These are phyloP conservation scores for Cunninghamia lanceolata DNA, from an alignment of 75 land plant species.

Conservation along the genomic window DNA sequence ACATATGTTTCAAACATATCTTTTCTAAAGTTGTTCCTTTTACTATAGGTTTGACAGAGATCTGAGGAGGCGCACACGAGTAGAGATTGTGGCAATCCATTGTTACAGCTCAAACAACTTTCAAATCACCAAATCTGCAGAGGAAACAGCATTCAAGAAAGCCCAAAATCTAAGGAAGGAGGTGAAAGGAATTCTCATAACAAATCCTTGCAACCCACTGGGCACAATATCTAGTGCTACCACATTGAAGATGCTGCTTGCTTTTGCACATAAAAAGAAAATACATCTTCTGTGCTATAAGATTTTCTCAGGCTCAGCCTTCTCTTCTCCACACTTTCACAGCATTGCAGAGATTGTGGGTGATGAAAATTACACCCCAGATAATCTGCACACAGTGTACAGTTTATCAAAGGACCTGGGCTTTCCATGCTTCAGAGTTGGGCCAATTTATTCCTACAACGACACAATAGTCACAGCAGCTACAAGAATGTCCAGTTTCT, in stretches of 20 bases:
- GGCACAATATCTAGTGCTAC: no score
- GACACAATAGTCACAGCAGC: no score
- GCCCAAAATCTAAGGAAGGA: no score
- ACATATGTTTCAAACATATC: no score
- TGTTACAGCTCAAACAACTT: slow-evolving; percentile 57
- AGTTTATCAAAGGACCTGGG: slow-evolving; percentile 83
- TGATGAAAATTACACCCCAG: slow-evolving; percentile 11
- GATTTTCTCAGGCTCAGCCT: slow-evolving; percentile 36
- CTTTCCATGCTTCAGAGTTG: slow-evolving; percentile 54
- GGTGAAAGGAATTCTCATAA: no score
- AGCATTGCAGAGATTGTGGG: slow-evolving; percentile 46
- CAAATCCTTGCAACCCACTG: no score
- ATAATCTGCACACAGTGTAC: slow-evolving; percentile 59
- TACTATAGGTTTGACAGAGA: slow-evolving; percentile 63
- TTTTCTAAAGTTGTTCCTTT: not conserved
- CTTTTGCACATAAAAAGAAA: no score
- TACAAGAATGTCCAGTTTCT: no score
- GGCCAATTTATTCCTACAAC: no score
- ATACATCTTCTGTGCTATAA: no score
- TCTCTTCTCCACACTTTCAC: slow-evolving; percentile 31
- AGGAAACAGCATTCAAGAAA: no score
- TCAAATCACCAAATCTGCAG: slow-evolving; percentile 26
- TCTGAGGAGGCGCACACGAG: slow-evolving; percentile 63
- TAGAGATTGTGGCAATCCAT: slow-evolving; percentile 62
- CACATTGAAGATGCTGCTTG: no score